These are phyloP conservation scores for Coemansia sp. DNA, from an alignment of 192 early-diverging fungal genomes.

Conservation along the genomic window DNA sequence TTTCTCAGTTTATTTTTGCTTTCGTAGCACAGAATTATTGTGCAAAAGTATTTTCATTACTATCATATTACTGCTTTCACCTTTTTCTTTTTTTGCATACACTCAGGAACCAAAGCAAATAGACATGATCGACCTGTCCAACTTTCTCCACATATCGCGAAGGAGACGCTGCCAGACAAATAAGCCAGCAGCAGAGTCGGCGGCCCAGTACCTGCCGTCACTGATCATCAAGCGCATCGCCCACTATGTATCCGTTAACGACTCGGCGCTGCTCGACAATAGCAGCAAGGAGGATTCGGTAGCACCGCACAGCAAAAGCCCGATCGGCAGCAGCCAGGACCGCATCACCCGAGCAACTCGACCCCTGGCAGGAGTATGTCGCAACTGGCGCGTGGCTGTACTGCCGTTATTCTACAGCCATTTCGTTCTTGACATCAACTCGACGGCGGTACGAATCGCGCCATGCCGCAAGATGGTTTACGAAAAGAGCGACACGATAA, in stretches of 20 bases:
- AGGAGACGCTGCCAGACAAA: conserved; percentile 9
- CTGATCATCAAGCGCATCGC: conserved; percentile 42
- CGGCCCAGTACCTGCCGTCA: conserved; percentile 42
- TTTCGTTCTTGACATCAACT: conserved; percentile 41
- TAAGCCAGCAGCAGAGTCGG: neutral
- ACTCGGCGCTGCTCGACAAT: conserved; percentile 9
- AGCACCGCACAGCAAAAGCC: neutral
- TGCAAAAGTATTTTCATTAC: too few species aligned
- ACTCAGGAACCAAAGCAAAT: neutral
- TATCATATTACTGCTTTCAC: neutral
- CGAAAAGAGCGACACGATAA: conserved; percentile 19
- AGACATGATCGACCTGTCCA: conserved; percentile 9
- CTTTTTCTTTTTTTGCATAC: neutral
- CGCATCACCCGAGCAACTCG: conserved; percentile 19
- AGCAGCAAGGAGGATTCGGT: neutral
- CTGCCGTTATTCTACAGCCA: conserved; percentile 36
- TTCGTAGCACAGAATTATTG: too few species aligned
- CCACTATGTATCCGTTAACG: conserved; percentile 20
- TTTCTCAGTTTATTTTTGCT: neutral
- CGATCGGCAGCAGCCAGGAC: conserved; percentile 18
- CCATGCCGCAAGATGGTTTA: conserved; percentile 28
- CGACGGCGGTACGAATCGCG: conserved; percentile 29
- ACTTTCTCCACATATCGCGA: conserved; percentile 13
- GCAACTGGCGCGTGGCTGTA: conserved; percentile 38
- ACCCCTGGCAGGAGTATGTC: conserved; percentile 31